Evolutionary conservation across 2,329 filamentous ascomycete species (phyloP), one percentile per base, ranked within the genome.

Genomic region (Rhynchosporium agropyri): DNA sequence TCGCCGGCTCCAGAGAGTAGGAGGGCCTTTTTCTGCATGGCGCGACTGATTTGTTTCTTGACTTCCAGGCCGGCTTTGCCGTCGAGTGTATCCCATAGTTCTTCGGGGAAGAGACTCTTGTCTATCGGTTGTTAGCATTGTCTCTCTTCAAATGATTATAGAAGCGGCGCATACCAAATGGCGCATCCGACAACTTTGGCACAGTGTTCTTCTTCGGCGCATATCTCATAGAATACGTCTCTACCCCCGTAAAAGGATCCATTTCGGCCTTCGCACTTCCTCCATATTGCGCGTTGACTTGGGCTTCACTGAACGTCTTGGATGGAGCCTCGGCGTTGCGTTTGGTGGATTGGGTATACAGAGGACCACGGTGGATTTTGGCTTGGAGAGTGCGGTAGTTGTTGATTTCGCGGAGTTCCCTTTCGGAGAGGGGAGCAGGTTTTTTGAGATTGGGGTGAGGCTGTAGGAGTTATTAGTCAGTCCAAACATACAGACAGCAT

Each of bases 241-340:
- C 82, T 74, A 86, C 86, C 61, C 83, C 83, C 49, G 81, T 79
- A 69, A 88, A 88, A 1, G 85, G 83, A 72, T 88, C 83, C 70
- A 86, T 83, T 26, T 80, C 79, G 2, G 76, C 76, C 63, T 77
- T 70, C 2, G 66, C 64, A 48, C 71, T 67, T 38, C 53, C 64
- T 6, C 69, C 71, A 61, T 72, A 74, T 62, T 71, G 72, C 7
- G 65, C 62, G 46, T 67, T 81, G 71, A 65, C 75, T 72, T 66
- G 75, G 64, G 65, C 74, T 74, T 67, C 77, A 73, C 67, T 79
- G 77, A 71, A 82, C 76, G 62, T 79, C 74, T 61, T 77, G 63
- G 51, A 75, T 65, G 51, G 76, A 63, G 64, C 76, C 63, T 77
- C 80, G 1, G 63, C 54, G 58, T 72, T 68, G 40, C 70, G 67